Base-by-base conservation (phyloP, 1,139 yeast species). In the Blastobotrys serpentis region DNA sequence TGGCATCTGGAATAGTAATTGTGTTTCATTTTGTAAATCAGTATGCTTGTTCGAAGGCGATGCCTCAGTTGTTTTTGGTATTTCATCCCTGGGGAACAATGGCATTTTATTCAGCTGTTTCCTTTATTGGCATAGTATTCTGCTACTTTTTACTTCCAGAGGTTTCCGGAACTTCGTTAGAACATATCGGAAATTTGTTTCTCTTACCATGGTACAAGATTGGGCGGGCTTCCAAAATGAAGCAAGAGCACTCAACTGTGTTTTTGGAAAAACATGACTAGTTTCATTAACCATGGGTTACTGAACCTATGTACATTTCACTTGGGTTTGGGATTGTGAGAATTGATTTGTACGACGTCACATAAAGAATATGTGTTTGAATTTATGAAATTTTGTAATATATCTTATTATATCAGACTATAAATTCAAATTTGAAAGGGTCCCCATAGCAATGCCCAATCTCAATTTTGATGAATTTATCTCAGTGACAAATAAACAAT, bases 11-110 rank as follows among this genome's bases (percentile, higher is more conserved):
- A 1, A 53, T 75, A 34, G 72, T 77, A 50, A 80, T 80, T 84
- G 74, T 73, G 4, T 70, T 79, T 59, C 85, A 81, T 62, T 80
- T 77, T 57, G 76, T 75, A 29, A 78, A 77, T 64, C 84, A 80
- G 62, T 81, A 75, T 58, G 82, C 81, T 56, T 78, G 78, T 62
- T 75, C 82, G 17, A 78, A 76, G 60, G 83, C 83, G 0, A 58
- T 78, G 42, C 83, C 84, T 6, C 65, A 69, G 44, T 74, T 80
- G 79, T 63, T 79, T 55, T 48, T 77, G 34, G 64, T 73, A 1
- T 64, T 79, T 75, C 58, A 73, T 44, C 70, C 73, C 25, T 74
- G 68, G 59, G 84, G 84, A 22, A 74, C 82, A 0, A 78, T 80
- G 65, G 75, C 72, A 61, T 77, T 80, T 59, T 80, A 78, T 55